phyloP scores from a whole-genome alignment of 1,139 yeast genomes.

The Yamadazyma atmosphaerica region DNA sequence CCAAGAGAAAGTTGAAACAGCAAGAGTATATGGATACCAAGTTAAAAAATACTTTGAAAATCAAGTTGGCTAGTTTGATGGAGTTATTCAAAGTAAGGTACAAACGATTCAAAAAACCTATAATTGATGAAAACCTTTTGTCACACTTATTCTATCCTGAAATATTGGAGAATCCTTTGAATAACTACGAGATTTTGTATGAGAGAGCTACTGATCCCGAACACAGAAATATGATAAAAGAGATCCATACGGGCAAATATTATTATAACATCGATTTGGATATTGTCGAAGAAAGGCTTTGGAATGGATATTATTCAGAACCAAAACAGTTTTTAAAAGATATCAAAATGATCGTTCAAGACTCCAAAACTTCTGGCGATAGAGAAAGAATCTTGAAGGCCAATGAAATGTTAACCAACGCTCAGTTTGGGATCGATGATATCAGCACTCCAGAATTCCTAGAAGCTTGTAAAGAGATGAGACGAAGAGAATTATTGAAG shows the following conservation, averaged over 20 bases:
- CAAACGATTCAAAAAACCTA: slow-evolving; percentile 86
- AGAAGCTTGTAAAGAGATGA: slow-evolving; percentile 73
- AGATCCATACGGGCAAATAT: slow-evolving; percentile 68
- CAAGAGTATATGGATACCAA: slow-evolving; percentile 75
- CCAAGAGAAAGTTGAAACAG: slow-evolving; percentile 42
- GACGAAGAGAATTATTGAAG: slow-evolving; percentile 63
- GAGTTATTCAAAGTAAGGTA: slow-evolving; percentile 85
- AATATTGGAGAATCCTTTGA: slow-evolving; percentile 35
- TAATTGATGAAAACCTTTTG: slow-evolving; percentile 73
- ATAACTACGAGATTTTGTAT: slow-evolving; percentile 49
- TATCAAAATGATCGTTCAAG: slow-evolving; percentile 78
- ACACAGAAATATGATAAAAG: slow-evolving; percentile 70
- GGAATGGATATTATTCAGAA: slow-evolving; percentile 96
- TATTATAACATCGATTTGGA: slow-evolving; percentile 91
- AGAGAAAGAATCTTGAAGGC: slow-evolving; percentile 86
- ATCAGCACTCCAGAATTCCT: slow-evolving; percentile 72
- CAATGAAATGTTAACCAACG: slow-evolving; percentile 94
- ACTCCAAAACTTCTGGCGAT: slow-evolving; percentile 73
- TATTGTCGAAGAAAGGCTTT: slow-evolving; percentile 87
- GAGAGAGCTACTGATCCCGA: slow-evolving; percentile 53
- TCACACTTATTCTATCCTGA: slow-evolving; percentile 75
- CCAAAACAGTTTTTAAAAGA: slow-evolving; percentile 89
- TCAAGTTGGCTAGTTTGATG: slow-evolving; percentile 85
- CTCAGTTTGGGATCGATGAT: slow-evolving; percentile 94
- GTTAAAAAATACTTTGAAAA: slow-evolving; percentile 78